Conservation (phyloP, 768 basidiomycete species). For the Vishniacozyma victoriae region DNA sequence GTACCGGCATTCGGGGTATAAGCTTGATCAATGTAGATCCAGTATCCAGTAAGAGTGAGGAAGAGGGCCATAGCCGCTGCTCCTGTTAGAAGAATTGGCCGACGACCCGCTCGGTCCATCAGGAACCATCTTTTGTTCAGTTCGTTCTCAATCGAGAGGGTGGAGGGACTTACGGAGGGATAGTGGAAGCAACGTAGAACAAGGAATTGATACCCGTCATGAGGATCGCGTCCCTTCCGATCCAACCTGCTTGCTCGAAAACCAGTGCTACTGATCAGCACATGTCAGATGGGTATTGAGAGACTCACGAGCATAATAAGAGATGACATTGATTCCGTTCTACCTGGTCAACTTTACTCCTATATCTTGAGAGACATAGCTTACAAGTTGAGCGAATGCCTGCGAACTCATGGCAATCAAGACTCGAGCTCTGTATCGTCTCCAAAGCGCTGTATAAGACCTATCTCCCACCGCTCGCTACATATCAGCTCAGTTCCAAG, state of each 20-base stretch:
- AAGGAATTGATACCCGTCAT: constrained; percentile 92
- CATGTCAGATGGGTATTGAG: neutral
- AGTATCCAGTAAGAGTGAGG: constrained; percentile 77
- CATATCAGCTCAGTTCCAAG: constrained; percentile 4
- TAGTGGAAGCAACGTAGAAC: constrained; percentile 58
- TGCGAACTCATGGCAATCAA: constrained; percentile 92
- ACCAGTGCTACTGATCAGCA: constrained; percentile 54
- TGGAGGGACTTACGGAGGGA: constrained; percentile 65
- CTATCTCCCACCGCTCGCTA: constrained; percentile 71
- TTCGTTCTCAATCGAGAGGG: neutral
- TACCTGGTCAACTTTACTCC: constrained; percentile 41
- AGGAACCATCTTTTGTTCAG: constrained; percentile 83
- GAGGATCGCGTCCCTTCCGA: constrained; percentile 83
- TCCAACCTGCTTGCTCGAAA: constrained; percentile 94
- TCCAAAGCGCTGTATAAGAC: constrained; percentile 78
- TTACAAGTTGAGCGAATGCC: constrained; percentile 85
- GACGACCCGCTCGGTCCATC: constrained; percentile 83
- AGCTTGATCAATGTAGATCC: constrained; percentile 83
- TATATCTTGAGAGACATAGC: constrained; percentile 40
- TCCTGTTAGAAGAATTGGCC: constrained; percentile 78
- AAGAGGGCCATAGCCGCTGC: constrained; percentile 82
- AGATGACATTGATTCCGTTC: constrained; percentile 97
- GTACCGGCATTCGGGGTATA: constrained; percentile 63
- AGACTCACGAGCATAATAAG: constrained; percentile 81
- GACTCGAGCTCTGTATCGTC: constrained; percentile 75